Evolutionary conservation across 2,329 filamentous ascomycete species (phyloP).

Genomic region (Anthostomella pinea): DNA sequence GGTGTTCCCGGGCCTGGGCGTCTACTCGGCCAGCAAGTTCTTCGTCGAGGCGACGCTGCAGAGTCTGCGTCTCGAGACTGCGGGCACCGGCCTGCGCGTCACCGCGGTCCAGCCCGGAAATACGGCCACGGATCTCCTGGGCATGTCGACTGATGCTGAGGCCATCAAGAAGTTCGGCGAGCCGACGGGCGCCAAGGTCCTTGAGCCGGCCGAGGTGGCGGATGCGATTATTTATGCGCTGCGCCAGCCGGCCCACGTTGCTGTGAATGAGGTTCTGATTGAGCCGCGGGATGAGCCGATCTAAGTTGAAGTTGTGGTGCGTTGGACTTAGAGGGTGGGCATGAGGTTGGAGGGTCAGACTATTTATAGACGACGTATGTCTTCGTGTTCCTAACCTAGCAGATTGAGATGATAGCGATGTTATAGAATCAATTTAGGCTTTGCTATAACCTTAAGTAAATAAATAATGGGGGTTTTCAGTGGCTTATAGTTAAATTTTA

Average conservation of each 20-base stretch:
- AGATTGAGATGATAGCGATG: too few species aligned
- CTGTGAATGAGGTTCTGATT: slow-evolving; percentile 77
- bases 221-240: slow-evolving; percentile 71
- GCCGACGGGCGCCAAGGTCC: slow-evolving; percentile 69
- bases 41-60: slow-evolving; percentile 83
- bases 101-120: slow-evolving; percentile 77
- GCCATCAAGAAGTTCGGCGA: slow-evolving; percentile 77
- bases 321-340: too few species aligned
- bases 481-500: too few species aligned
- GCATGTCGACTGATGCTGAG: slow-evolving; percentile 72
- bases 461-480: too few species aligned
- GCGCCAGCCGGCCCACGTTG: slow-evolving; percentile 70
- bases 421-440: too few species aligned
- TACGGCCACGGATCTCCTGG: slow-evolving; percentile 67
- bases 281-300: slow-evolving; percentile 76
- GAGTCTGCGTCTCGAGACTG: slow-evolving; percentile 70
- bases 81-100: slow-evolving; percentile 68
- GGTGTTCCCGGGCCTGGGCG: slow-evolving; percentile 76
- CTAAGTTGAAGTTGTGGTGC: too few species aligned
- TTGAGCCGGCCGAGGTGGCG: slow-evolving; percentile 72
- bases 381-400: too few species aligned
- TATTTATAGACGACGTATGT: too few species aligned
- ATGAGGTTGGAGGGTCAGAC: too few species aligned
- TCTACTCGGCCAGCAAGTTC: slow-evolving; percentile 82
- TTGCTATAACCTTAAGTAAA: too few species aligned